Evolutionary conservation across 441 rosid species (phyloP).

Genomic region (Brassica hybrid): DNA sequence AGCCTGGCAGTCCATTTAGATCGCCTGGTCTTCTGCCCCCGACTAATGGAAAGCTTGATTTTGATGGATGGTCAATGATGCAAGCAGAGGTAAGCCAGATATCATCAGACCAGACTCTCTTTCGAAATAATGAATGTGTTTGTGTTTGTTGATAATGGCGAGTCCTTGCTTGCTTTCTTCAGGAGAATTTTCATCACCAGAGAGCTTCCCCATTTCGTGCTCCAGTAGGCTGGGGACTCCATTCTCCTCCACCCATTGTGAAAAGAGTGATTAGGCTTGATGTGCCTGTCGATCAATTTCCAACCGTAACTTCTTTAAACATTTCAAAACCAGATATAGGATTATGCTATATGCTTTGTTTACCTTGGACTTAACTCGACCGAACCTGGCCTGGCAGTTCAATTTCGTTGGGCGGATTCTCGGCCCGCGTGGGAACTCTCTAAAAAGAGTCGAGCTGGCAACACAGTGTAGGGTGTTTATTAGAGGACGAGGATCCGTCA

Average conservation of each 20-base stretch:
- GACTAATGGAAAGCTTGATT: constrained; percentile 76
- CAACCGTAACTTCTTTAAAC: constrained; percentile 62
- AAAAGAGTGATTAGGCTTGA: constrained; percentile 84
- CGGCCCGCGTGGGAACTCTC: constrained; percentile 97
- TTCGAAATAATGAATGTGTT: background rate
- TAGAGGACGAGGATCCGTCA: constrained; percentile 93
- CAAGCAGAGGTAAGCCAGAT: constrained; percentile 72
- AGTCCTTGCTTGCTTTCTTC: constrained; percentile 37
- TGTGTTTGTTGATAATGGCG: background rate
- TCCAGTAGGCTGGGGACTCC: constrained; percentile 79
- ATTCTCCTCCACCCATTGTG: constrained; percentile 58
- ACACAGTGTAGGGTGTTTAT: constrained; percentile 89
- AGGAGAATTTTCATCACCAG: constrained; percentile 84
- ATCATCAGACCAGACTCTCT: constrained; percentile 4
- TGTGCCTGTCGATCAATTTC: constrained; percentile 90
- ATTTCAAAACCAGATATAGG: background rate
- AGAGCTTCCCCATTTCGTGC: constrained; percentile 68
- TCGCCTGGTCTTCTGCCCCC: constrained; percentile 53
- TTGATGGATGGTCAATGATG: constrained; percentile 82
- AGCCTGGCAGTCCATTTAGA: constrained; percentile 89
- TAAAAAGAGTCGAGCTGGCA: constrained; percentile 88
- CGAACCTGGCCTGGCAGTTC: constrained; percentile 59
- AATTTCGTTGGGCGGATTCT: constrained; percentile 95
- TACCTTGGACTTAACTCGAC: constrained; percentile 16
- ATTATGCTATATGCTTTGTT: background rate